phyloP scores from a whole-genome alignment of 2,329 filamentous ascomycete species.

The Aureobasidium sp. region DNA sequence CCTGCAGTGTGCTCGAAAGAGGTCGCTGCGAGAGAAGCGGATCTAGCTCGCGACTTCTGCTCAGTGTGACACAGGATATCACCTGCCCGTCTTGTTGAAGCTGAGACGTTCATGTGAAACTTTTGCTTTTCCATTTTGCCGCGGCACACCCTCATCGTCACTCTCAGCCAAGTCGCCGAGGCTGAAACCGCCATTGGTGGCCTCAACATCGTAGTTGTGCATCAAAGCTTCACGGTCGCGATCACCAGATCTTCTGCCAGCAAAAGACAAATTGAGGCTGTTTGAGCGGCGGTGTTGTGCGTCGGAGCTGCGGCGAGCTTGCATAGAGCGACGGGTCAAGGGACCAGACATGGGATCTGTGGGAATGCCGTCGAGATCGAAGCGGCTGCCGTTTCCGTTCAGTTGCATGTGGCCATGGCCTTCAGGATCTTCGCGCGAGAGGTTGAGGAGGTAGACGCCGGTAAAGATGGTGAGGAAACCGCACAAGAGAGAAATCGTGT shows the following conservation, averaged over 20 bases:
- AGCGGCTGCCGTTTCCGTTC: constrained; percentile 41
- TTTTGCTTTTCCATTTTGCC: constrained; percentile 7
- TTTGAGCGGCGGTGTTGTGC: constrained; percentile 52
- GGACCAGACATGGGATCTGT: constrained; percentile 87
- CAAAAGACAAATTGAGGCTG: constrained; percentile 28
- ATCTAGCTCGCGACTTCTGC: neutral
- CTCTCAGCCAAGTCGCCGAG: constrained; percentile 67
- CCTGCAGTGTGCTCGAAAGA: neutral
- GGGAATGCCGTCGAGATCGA: constrained; percentile 67
- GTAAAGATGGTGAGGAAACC: constrained; percentile 94
- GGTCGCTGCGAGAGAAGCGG: neutral
- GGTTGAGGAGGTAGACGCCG: constrained; percentile 89
- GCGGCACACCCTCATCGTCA: constrained; percentile 4
- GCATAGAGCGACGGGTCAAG: constrained; percentile 90
- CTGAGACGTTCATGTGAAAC: constrained; percentile 11
- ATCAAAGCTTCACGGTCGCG: constrained; percentile 77
- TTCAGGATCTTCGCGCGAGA: constrained; percentile 87
- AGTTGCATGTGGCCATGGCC: constrained; percentile 53
- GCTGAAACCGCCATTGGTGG: constrained; percentile 53
- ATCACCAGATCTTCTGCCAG: constrained; percentile 25
- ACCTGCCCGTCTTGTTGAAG: constrained; percentile 7
- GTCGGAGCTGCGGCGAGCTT: constrained; percentile 61
- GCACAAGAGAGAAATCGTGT: constrained; percentile 84
- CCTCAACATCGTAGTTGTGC: constrained; percentile 81
- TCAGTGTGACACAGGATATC: neutral